These are phyloP conservation scores for Spergularia bocconei DNA, from an alignment of 148 eudicot species.

Conservation along the genomic window DNA sequence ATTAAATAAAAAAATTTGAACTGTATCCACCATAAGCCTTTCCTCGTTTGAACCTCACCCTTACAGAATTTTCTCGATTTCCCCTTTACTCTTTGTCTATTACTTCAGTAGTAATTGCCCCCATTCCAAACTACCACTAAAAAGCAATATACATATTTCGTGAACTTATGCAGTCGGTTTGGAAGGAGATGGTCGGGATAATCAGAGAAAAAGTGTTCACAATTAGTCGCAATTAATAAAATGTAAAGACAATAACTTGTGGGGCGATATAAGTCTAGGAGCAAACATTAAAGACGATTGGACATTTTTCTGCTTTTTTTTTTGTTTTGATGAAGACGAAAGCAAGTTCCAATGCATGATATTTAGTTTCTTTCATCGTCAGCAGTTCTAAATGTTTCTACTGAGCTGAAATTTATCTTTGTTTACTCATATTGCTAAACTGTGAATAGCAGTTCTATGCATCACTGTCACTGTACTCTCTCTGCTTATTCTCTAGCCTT, in stretches of 20 bases:
- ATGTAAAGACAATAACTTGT: background rate
- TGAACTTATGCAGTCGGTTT: background rate
- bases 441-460: background rate
- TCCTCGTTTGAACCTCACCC: too few species aligned
- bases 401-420: background rate
- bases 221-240: background rate
- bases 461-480: background rate
- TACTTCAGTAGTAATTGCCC: too few species aligned
- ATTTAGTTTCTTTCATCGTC: background rate
- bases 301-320: background rate
- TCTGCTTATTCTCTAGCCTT: background rate
- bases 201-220: background rate
- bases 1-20: too few species aligned
- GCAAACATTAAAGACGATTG: background rate
- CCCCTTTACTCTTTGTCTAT: too few species aligned
- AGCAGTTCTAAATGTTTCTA: background rate
- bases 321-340: conserved; percentile 3
- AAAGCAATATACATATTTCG: background rate
- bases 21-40: too few species aligned
- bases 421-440: background rate
- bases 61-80: too few species aligned
- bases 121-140: too few species aligned
- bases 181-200: background rate
- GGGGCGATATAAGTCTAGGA: background rate
- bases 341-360: background rate